phyloP scores from a whole-genome alignment of 1,139 yeast species.

The Barnettozyma hawaiiensis region DNA sequence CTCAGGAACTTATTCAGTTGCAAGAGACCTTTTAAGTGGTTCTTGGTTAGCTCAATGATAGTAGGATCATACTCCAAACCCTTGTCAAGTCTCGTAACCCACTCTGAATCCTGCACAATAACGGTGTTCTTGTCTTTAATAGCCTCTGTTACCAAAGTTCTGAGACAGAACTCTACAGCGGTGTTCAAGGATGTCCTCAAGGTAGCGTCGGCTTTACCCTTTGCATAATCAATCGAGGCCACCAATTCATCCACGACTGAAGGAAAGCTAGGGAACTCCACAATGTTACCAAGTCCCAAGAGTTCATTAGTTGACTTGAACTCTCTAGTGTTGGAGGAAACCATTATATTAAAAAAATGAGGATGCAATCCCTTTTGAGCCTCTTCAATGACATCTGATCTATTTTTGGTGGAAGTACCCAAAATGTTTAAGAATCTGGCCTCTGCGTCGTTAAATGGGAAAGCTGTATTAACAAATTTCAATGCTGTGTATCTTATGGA shows the following conservation, averaged over 20 bases:
- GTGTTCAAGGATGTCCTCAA: conserved; percentile 33
- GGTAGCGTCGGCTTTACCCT: conserved; percentile 23
- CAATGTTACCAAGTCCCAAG: conserved; percentile 33
- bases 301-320: conserved; percentile 41
- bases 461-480: conserved; percentile 59
- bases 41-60: conserved; percentile 39
- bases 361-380: conserved; percentile 82
- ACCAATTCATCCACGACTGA: conserved; percentile 32
- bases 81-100: conserved; percentile 69
- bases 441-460: conserved; percentile 62
- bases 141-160: conserved; percentile 62
- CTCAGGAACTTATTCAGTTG: conserved; percentile 24
- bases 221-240: conserved; percentile 26
- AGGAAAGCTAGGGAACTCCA: conserved; percentile 42
- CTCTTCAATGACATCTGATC: conserved; percentile 75
- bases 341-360: conserved; percentile 42
- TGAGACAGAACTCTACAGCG: conserved; percentile 45
- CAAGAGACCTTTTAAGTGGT: conserved; percentile 21
- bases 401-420: conserved; percentile 53
- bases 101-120: conserved; percentile 63
- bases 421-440: conserved; percentile 66
- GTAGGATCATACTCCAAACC: conserved; percentile 58
- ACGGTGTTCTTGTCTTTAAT: conserved; percentile 47
- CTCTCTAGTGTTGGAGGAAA: conserved; percentile 37
- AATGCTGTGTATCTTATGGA: conserved; percentile 56